Evolutionary conservation across 306 rosid genomes (phyloP).

Genomic region (Castanospermum australe): DNA sequence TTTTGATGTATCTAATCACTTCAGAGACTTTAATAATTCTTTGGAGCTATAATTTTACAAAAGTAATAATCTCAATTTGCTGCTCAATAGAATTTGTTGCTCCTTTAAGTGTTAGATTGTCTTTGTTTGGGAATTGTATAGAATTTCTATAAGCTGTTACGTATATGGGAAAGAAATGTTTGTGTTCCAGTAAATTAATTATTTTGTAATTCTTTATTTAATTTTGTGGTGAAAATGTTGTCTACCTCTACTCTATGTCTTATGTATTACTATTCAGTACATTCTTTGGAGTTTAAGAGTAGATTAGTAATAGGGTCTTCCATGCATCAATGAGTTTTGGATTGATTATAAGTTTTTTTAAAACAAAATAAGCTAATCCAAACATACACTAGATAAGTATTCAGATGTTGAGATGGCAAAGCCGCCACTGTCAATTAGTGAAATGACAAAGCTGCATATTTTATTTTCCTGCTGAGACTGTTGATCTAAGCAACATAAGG

Average conservation of each 20-base stretch:
- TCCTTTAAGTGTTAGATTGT: background rate
- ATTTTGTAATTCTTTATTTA: background rate
- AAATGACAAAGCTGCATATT: background rate
- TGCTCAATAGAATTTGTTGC: background rate
- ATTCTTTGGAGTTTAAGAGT: background rate
- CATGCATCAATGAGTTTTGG: background rate
- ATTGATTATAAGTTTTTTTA: too few relatives aligned
- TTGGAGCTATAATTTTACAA: background rate
- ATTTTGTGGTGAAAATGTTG: background rate
- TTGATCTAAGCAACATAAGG: background rate
- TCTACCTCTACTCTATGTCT: background rate
- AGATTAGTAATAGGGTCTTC: background rate
- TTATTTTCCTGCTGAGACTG: background rate
- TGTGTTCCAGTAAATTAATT: background rate
- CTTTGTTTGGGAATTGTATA: background rate
- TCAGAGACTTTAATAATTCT: background rate
- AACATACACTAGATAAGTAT: too few relatives aligned
- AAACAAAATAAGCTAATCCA: too few relatives aligned
- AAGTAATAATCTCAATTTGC: background rate
- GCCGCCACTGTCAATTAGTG: background rate
- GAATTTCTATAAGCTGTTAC: background rate
- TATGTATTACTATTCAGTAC: too few relatives aligned
- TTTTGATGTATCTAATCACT: slow-evolving; percentile 28
- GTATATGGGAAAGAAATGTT: background rate
- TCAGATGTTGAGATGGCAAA: background rate